Percentiles rank a stretch among this genome's conserved stretches.
phyloP scores from a whole-genome alignment of 805 yeast genomes.

The Barnettozyma vustinii region DNA sequence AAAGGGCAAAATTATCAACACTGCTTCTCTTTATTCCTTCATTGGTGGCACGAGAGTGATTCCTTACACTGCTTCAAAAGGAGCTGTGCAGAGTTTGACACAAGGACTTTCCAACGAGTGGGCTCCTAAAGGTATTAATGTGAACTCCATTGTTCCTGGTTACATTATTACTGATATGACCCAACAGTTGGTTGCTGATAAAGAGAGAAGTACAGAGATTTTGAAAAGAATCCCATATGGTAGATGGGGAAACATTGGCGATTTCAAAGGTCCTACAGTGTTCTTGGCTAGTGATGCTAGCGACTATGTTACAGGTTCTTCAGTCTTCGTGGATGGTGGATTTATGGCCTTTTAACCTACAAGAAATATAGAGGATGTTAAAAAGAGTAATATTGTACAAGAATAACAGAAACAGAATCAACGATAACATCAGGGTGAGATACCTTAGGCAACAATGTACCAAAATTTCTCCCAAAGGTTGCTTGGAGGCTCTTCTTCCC shows the following conservation, averaged over 20 bases:
- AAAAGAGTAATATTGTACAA: neutral
- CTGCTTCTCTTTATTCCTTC: constrained; percentile 60
- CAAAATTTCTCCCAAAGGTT: constrained; percentile 21
- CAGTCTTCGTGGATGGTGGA: constrained; percentile 75
- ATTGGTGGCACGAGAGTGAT: constrained; percentile 33
- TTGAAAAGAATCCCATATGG: constrained; percentile 28
- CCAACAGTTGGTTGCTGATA: constrained; percentile 24
- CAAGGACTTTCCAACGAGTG: constrained; percentile 63
- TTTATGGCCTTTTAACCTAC: constrained; percentile 27
- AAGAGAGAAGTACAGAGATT: constrained; percentile 25
- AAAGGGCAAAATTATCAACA: constrained; percentile 71
- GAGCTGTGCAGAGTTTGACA: constrained; percentile 74
- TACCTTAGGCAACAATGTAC: constrained; percentile 6
- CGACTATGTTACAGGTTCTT: constrained; percentile 29
- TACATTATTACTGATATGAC: constrained; percentile 45
- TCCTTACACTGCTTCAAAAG: constrained; percentile 81
- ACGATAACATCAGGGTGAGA: neutral
- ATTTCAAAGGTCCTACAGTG: constrained; percentile 68
- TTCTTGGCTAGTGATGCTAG: constrained; percentile 28
- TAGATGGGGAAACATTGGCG: constrained; percentile 45
- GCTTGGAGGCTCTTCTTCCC: constrained; percentile 46
- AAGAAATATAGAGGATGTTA: neutral
- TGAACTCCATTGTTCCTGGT: constrained; percentile 48
- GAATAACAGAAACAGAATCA: neutral
- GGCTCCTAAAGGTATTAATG: constrained; percentile 39